Conservation (phyloP, 2,329 filamentous ascomycete genomes). For the Botrytis sinoallii region DNA sequence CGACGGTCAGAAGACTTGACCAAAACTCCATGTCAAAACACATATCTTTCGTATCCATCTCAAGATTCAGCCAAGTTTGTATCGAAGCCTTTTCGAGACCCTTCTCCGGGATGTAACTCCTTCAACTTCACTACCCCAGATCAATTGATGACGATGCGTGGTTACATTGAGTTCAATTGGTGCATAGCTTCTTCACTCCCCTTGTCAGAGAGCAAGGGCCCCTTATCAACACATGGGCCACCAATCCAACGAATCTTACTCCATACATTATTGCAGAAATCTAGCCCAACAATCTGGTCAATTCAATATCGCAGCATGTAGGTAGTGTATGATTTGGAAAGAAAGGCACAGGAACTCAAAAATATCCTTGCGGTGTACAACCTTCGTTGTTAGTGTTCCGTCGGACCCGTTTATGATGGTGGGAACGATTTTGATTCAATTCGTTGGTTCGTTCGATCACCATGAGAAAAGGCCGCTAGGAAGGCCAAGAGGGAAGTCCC, state of each 20-base stretch:
- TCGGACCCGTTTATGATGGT: not conserved
- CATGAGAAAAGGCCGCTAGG: not conserved
- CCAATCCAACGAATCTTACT: not conserved
- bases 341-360: constrained; percentile 13
- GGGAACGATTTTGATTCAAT: not conserved
- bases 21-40: not conserved
- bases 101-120: not conserved
- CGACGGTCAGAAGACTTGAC: not conserved
- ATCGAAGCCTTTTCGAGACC: not conserved
- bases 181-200: not conserved
- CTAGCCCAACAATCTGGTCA: not conserved
- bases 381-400: not conserved
- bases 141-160: not conserved
- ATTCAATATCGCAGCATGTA: not conserved
- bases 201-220: not conserved
- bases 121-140: not conserved
- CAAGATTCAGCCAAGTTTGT: not conserved
- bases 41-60: not conserved
- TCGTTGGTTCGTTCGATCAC: not conserved
- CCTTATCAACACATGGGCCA: not conserved
- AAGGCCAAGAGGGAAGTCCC: not conserved
- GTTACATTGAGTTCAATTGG: not conserved
- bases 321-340: not conserved
- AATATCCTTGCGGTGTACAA: not conserved
- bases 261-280: not conserved